phyloP scores from a whole-genome alignment of 225 moss, liverwort and hornwort genomes.

The Neckera pumila region DNA sequence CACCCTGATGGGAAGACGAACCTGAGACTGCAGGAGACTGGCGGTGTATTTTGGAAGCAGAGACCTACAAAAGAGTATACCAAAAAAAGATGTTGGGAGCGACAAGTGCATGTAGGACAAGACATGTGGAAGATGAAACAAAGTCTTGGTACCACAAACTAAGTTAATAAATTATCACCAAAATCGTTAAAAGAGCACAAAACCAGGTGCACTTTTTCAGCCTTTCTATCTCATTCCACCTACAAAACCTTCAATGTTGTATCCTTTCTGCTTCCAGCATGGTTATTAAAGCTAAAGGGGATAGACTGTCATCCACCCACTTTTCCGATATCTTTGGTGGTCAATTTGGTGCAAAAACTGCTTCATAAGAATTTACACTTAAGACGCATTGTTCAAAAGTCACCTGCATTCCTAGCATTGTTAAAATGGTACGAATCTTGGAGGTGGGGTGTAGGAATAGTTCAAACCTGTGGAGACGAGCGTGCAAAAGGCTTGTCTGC shows the following conservation, averaged over 20 bases:
- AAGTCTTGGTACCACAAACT: neutral
- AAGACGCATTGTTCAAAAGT: neutral
- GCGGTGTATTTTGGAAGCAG: neutral
- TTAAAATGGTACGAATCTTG: neutral
- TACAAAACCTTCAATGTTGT: neutral
- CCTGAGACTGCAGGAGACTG: constrained; percentile 7
- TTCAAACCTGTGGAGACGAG: constrained; percentile 21
- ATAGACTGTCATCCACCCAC: neutral
- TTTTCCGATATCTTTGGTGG: neutral
- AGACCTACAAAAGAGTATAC: neutral
- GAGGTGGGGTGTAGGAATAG: neutral
- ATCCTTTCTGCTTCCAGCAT: neutral
- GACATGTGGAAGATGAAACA: neutral
- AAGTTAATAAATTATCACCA: neutral
- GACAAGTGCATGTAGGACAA: neutral
- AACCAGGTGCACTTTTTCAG: neutral
- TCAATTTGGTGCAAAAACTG: neutral
- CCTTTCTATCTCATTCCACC: neutral
- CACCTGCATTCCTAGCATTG: neutral
- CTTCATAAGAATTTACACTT: neutral
- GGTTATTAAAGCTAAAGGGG: neutral
- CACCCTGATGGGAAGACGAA: constrained; percentile 2
- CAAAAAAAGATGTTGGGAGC: neutral
- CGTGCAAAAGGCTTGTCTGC: neutral
- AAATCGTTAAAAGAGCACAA: neutral